A percentile compares a stretch with the other conserved stretches of the same genome.
phyloP scores from a whole-genome alignment of 2,329 filamentous ascomycete species.

The Waltergamsia citrina region DNA sequence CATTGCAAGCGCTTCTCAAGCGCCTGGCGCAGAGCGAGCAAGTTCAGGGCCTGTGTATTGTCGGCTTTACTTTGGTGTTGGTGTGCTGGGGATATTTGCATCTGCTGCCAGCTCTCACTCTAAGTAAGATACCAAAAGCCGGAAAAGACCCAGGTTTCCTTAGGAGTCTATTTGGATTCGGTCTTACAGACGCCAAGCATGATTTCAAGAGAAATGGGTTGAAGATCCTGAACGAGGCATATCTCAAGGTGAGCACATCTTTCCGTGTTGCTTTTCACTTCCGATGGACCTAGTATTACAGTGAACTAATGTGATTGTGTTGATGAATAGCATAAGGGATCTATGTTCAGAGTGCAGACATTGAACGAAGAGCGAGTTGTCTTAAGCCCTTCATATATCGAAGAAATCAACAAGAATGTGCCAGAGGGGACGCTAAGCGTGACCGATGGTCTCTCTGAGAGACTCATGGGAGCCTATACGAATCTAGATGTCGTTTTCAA shows the following conservation, averaged over 20 bases:
- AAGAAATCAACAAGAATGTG: conserved; percentile 5
- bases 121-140: conserved; percentile 1
- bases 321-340: conserved; percentile 1
- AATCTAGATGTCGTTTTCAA: conserved; percentile 5
- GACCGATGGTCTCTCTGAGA: conserved; percentile 4
- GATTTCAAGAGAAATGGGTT: conserved; percentile 4
- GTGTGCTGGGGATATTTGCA: background rate
- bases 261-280: background rate
- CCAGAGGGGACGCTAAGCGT: conserved; percentile 2
- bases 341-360: conserved; percentile 5
- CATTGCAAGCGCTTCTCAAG: background rate
- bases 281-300: background rate
- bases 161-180: conserved; percentile 2
- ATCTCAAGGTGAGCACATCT: conserved; percentile 3
- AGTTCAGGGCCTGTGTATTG: background rate
- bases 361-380: conserved; percentile 5
- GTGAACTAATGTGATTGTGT: background rate
- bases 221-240: conserved; percentile 3
- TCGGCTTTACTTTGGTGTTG: background rate
- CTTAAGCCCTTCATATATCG: conserved; percentile 4
- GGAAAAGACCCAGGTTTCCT: conserved; percentile 4
- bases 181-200: conserved; percentile 1
- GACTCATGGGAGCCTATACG: conserved; percentile 5
- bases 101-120: background rate
- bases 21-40: background rate